Conservation (phyloP, 331 rosid species). For the Telfairia occidentalis region DNA sequence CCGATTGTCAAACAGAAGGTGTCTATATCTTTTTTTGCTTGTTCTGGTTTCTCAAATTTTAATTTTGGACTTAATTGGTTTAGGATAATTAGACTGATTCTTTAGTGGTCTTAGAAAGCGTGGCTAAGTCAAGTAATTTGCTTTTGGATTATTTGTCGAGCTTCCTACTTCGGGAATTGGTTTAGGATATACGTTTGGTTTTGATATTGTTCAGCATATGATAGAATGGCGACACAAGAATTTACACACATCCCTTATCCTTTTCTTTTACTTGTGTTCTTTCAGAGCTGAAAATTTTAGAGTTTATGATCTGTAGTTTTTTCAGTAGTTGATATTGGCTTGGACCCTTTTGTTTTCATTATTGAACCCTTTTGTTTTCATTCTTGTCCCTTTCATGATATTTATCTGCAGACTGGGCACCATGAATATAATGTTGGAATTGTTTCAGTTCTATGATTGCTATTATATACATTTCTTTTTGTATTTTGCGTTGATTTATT, state of each 20-base stretch:
- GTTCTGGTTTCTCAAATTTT: neutral
- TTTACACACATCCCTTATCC: neutral
- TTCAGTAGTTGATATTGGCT: neutral
- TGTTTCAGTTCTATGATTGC: neutral
- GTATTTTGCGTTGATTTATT: neutral
- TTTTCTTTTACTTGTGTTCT: neutral
- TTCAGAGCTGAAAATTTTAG: neutral
- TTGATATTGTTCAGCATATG: neutral
- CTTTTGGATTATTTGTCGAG: neutral
- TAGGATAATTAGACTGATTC: conserved; percentile 10
- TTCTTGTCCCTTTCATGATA: neutral
- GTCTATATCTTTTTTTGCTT: conserved; percentile 23
- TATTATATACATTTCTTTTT: neutral
- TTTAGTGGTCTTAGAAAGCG: neutral
- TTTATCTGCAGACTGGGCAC: neutral
- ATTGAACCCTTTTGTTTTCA: neutral
- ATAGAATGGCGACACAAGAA: neutral
- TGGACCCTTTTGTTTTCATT: neutral
- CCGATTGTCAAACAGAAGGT: conserved; percentile 97
- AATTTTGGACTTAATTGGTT: conserved; percentile 25
- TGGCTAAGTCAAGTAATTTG: neutral
- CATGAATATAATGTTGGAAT: neutral
- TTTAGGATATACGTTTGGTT: neutral
- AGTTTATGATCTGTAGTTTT: neutral
- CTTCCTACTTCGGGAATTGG: neutral